Evolutionary conservation across 2,329 filamentous ascomycete species (phyloP), one percentile per base, ranked within the genome.

Genomic region (Helicocarpus griseus): DNA sequence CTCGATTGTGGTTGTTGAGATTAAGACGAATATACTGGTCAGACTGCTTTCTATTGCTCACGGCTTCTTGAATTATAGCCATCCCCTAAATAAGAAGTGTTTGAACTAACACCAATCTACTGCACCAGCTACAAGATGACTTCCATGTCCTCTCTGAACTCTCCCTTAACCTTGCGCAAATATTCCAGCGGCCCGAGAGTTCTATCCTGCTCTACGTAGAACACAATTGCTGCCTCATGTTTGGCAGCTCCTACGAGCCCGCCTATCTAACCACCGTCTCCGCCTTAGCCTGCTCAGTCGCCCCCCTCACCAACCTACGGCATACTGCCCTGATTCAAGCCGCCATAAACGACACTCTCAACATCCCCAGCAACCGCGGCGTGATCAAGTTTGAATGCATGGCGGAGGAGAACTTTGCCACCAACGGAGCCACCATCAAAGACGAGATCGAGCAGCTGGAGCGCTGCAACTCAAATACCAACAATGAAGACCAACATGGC

Each of bases 211-310:
- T 94, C 44, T 84, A 81, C 1, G 71, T 95, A n/a, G 79, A 85
- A 39, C 87, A 93, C 61, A 83, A 85, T 24, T 78, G 80, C 13
- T 87, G 85, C 62, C 79, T 95, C 59, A 73, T 88, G 51, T 84
- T 91, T 54, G 86, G 81, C 1, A 86, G 83, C 33, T 83, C 81
- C 4, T 85, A 87, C 56, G 85, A 89, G 48, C 85, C 87, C 3
- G 86, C 87, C 19, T 96, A 95, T 63, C 78, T 83, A 54, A 74
- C 95, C 61, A 85, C 81, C 31, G 79, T 95, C 53, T 83, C 79
- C 33, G 83, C 87, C 0, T 74, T 93, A 8, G 77, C 85, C 1
- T 75, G 75, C 9, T 78, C 87, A 57, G 72, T 93, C 52, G 82
- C 84, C 54, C 80, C 86, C 0, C 78, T 82, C 3, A 87, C 81